These are phyloP conservation scores for Daldinia loculata DNA, from an alignment of 495 filamentous ascomycete genomes.

Conservation along the genomic window DNA sequence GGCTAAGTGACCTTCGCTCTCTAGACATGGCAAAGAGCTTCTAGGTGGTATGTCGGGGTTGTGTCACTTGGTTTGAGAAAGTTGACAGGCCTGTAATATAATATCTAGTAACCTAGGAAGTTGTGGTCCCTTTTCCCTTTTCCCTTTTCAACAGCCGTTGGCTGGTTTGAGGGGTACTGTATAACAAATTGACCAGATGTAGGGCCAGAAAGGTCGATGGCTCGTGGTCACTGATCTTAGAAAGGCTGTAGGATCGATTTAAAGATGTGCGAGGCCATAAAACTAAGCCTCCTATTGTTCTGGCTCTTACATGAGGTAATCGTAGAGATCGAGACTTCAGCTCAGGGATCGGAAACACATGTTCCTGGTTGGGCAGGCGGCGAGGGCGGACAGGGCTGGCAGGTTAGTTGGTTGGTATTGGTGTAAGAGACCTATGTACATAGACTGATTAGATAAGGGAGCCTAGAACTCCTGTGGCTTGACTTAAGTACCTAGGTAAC, in stretches of 20 bases:
- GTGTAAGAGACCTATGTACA: not conserved
- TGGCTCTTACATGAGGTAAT: constrained; percentile 29
- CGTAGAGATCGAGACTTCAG: constrained; percentile 40
- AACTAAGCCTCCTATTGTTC: constrained; percentile 14
- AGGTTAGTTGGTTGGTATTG: not conserved
- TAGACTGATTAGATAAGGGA: constrained; percentile 2
- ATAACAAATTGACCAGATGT: constrained; percentile 30
- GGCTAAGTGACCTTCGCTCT: constrained; percentile 51
- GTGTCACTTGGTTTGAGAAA: not conserved
- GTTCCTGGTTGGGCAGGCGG: constrained; percentile 7
- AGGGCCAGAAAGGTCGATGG: constrained; percentile 21
- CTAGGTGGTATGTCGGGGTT: constrained; percentile 1
- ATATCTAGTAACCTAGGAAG: constrained; percentile 18
- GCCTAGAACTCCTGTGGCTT: constrained; percentile 2
- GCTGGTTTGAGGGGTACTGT: constrained; percentile 26
- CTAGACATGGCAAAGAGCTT: constrained; percentile 45
- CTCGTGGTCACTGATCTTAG: constrained; percentile 24
- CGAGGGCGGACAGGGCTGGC: constrained; percentile 3
- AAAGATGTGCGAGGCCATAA: constrained; percentile 15
- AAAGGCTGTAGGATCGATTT: constrained; percentile 32
- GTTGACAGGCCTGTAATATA: constrained; percentile 2
- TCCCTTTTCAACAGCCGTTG: constrained; percentile 14
- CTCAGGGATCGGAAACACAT: constrained; percentile 43
- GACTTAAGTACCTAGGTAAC: not conserved
- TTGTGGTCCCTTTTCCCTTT: constrained; percentile 11